Evolutionary conservation across 202 grass and related monocot genomes (phyloP), one percentile per base, ranked within the genome.

Genomic region (Setaria italica): DNA sequence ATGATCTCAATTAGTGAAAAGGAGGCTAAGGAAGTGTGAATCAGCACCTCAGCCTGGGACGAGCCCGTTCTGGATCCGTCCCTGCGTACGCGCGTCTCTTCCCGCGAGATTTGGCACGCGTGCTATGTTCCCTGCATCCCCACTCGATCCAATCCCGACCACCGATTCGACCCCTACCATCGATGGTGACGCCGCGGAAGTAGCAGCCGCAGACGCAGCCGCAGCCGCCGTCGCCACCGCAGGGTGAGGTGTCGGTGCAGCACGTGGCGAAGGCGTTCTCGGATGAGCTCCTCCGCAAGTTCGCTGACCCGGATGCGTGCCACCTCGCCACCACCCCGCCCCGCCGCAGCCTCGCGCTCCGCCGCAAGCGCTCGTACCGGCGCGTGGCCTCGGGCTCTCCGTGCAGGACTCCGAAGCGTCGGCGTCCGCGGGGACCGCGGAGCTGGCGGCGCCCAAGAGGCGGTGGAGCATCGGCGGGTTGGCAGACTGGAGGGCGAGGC

Each of bases 241-340:
- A 46, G 65, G 37, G 48, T 11, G 60, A 66, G 57, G 89, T 84
- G 84, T 80, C 88, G 8, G 88, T 99, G 74, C 93, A 99, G 91
- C 88, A 85, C 72, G 90, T 99, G n/a, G 86, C 88, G 41, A 94
- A 87, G 83, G 88, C 93, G 37, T 99, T 93, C 7, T 99, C 97
- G 34, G 97, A 96, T 81, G 82, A 99, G 92, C 90, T 99, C 76
- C 93, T 99, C 59, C 90, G 93, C 87, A 99, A 99, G 90, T 99
- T 99, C 63, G 90, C 97, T 12, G 96, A 99, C 82, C 91, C 93
- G 39, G 90, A 98, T 32, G 82, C 82, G 72, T 83, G 39, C 62
- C 56, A 2, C 73, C 46, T 3, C 7, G 63, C 46, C 0, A 21
- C 25, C 1, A 33, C 69, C 17, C 84, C 80, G 6, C 88, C 86